Conservation (phyloP, 371 early-diverging fungal genomes). For the Rhizopus arrhizus region DNA sequence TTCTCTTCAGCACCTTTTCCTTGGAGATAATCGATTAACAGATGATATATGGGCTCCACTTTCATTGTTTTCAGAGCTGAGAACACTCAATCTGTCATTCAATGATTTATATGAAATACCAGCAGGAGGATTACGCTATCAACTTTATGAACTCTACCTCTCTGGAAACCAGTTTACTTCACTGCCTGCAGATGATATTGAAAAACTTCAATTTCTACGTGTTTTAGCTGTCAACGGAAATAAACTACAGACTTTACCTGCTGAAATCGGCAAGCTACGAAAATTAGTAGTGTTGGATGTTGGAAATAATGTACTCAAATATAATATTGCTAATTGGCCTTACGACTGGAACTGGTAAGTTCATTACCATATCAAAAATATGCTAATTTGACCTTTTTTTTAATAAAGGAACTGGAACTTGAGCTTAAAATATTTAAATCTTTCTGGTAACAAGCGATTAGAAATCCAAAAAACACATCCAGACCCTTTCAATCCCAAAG, state of each 20-base stretch:
- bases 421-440: constrained; percentile 81
- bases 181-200: constrained; percentile 83
- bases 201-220: constrained; percentile 63
- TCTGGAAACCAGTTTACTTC: constrained; percentile 83
- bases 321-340: constrained; percentile 91
- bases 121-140: constrained; percentile 44
- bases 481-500: constrained; percentile 36
- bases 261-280: constrained; percentile 81
- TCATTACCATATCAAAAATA: not conserved
- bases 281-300: constrained; percentile 82
- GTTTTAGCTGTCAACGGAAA: constrained; percentile 85
- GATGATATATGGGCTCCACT: constrained; percentile 75
- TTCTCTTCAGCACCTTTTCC: constrained; percentile 60
- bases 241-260: constrained; percentile 83
- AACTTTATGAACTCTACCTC: constrained; percentile 74
- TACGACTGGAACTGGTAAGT: constrained; percentile 92
- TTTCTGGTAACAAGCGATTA: constrained; percentile 86
- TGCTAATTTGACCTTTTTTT: not conserved
- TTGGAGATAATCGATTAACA: constrained; percentile 80
- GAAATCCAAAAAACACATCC: constrained; percentile 75
- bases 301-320: constrained; percentile 83
- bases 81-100: constrained; percentile 76
- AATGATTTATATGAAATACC: constrained; percentile 82
- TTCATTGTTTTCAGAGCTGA: constrained; percentile 71
- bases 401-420: constrained; percentile 79